These are phyloP conservation scores for Xylaria arbuscula DNA, from an alignment of 2,329 filamentous ascomycete genomes.

Conservation along the genomic window DNA sequence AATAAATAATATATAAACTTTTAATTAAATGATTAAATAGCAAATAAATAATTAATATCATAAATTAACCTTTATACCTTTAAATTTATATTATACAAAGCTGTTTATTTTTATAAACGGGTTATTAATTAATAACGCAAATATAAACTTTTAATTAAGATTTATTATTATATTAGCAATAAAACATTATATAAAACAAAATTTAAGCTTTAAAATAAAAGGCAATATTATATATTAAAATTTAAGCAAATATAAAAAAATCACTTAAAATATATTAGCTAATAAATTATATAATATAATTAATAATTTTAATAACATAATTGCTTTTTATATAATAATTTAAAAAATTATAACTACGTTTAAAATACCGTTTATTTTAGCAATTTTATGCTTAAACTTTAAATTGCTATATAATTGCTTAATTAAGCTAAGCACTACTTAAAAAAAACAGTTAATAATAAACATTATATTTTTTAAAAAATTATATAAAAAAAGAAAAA, in stretches of 20 bases:
- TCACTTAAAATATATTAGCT: neutral
- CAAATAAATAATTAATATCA: neutral
- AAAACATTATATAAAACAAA: neutral
- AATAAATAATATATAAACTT: neutral
- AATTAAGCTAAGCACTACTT: neutral
- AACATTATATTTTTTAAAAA: no score
- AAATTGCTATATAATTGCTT: conserved; percentile 2
- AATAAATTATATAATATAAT: neutral
- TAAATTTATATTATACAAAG: no score
- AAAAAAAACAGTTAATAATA: neutral
- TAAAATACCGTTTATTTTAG: neutral
- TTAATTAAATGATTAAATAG: neutral
- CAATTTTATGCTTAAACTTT: conserved; percentile 1
- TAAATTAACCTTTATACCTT: no score
- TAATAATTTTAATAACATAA: neutral
- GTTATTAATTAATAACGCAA: neutral
- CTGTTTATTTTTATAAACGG: neutral
- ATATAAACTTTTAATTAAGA: neutral
- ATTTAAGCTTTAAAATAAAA: neutral
- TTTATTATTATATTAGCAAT: conserved; percentile 7
- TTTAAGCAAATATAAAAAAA: neutral
- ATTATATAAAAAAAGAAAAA: no score
- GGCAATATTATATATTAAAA: neutral
- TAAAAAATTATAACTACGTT: neutral
- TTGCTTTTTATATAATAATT: neutral